Conservation (phyloP, 163 green algal genomes). For the Prototheca stagnorum region DNA sequence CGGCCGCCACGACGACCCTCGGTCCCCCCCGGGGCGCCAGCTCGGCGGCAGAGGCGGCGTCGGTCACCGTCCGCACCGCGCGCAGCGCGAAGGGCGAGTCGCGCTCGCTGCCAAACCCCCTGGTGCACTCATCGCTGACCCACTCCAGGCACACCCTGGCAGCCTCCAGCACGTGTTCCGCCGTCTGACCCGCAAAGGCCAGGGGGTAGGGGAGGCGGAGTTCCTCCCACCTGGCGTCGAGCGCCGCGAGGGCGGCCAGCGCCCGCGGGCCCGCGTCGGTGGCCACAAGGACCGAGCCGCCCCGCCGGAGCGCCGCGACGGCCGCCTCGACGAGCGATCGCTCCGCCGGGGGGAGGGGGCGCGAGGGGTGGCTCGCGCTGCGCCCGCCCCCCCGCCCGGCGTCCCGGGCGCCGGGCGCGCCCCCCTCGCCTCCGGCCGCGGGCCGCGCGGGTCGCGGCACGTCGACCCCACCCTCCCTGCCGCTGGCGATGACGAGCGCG, state of each 20-base stretch:
- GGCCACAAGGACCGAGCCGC: conserved; percentile 72
- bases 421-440: too few species aligned
- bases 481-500: too few species aligned
- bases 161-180: conserved; percentile 44
- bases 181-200: conserved; percentile 42
- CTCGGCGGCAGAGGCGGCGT: conserved; percentile 20
- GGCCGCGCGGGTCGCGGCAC: too few species aligned
- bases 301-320: conserved; percentile 38
- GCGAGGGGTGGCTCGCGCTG: too few species aligned
- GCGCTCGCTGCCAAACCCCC: conserved; percentile 34
- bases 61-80: conserved; percentile 16
- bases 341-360: too few species aligned
- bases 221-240: conserved; percentile 54
- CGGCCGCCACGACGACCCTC: conserved; percentile 50
- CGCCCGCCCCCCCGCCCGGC: too few species aligned
- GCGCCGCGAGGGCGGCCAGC: conserved; percentile 70
- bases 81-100: conserved; percentile 39
- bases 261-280: conserved; percentile 61
- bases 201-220: conserved; percentile 38
- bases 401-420: too few species aligned
- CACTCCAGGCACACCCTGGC: conserved; percentile 57
- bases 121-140: conserved; percentile 46
- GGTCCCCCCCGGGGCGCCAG: conserved; percentile 29
- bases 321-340: conserved; percentile 34
- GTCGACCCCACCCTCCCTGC: too few species aligned